Evolutionary conservation across 2,329 filamentous ascomycete species (phyloP).

Genomic region (Keithomyces neogunnii): DNA sequence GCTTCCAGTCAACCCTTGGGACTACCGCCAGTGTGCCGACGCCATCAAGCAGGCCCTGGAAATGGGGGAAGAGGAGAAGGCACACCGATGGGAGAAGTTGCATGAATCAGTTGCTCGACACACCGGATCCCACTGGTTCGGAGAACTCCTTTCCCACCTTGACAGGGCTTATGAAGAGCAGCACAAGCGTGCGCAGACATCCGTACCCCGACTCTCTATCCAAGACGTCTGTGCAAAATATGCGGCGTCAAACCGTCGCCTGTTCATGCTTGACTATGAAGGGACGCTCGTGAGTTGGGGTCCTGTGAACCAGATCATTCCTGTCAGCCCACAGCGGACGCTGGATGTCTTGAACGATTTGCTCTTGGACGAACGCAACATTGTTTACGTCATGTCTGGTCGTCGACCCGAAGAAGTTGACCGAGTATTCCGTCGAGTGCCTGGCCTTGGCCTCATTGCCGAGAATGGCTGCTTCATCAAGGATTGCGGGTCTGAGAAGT

Average conservation of each 20-base stretch:
- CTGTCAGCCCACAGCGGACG: conserved; percentile 75
- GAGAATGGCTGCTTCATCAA: conserved; percentile 92
- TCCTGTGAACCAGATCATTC: conserved; percentile 73
- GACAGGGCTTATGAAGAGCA: conserved; percentile 76
- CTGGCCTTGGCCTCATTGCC: conserved; percentile 79
- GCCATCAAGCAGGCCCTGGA: conserved; percentile 78
- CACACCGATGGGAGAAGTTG: conserved; percentile 64
- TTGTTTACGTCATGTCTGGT: conserved; percentile 89
- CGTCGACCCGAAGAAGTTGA: conserved; percentile 83
- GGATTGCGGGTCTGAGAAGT: conserved; percentile 56
- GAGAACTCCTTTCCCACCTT: conserved; percentile 62
- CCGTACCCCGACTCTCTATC: conserved; percentile 76
- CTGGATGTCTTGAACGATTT: conserved; percentile 77
- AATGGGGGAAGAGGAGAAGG: conserved; percentile 68
- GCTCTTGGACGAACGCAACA: conserved; percentile 69
- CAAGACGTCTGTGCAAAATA: conserved; percentile 59
- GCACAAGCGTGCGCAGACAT: conserved; percentile 72
- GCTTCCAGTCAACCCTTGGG: conserved; percentile 89
- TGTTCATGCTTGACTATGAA: conserved; percentile 92
- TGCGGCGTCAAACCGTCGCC: conserved; percentile 52
- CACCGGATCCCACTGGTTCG: conserved; percentile 80
- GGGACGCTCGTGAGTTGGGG: conserved; percentile 86
- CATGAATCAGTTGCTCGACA: conserved; percentile 68
- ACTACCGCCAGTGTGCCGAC: conserved; percentile 79
- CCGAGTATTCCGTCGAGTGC: conserved; percentile 73